phyloP scores from a whole-genome alignment of 352 stramenopile species.

The Phytophthora meadii region DNA sequence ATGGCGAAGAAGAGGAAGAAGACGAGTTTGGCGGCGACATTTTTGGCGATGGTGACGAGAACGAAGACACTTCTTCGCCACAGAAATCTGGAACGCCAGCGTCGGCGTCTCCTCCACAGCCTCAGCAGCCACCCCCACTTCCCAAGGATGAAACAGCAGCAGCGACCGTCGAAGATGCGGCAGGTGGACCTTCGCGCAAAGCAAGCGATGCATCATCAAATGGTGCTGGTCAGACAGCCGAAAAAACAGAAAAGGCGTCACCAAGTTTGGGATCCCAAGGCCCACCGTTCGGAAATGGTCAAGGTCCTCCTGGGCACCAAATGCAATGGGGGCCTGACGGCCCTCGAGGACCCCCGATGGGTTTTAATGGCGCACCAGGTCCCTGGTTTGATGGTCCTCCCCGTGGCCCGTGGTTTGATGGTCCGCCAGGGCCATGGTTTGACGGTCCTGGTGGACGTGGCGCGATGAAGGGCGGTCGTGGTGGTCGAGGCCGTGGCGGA shows the following conservation, averaged over 20 bases:
- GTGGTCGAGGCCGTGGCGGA: conserved; percentile 40
- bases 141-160: conserved; percentile 32
- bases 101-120: conserved; percentile 35
- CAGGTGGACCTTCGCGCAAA: conserved; percentile 19
- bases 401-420: conserved; percentile 76
- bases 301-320: conserved; percentile 29
- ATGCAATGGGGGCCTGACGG: conserved; percentile 44
- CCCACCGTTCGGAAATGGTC: conserved; percentile 39
- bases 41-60: conserved; percentile 74
- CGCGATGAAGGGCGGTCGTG: conserved; percentile 58
- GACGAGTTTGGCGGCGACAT: conserved; percentile 89
- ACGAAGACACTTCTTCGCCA: conserved; percentile 35
- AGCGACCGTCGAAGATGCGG: conserved; percentile 9
- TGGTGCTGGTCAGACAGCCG: conserved; percentile 20
- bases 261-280: conserved; percentile 33
- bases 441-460: conserved; percentile 55
- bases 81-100: conserved; percentile 21
- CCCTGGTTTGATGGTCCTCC: conserved; percentile 79
- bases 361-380: conserved; percentile 58
- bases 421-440: conserved; percentile 77
- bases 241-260: conserved; percentile 31
- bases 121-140: conserved; percentile 48
- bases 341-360: conserved; percentile 57
- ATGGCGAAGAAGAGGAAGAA: conserved; percentile 75
- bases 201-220: conserved; percentile 33